These are phyloP conservation scores for Xerocomellus chrysenteron DNA, from an alignment of 768 basidiomycete species.

Conservation along the genomic window DNA sequence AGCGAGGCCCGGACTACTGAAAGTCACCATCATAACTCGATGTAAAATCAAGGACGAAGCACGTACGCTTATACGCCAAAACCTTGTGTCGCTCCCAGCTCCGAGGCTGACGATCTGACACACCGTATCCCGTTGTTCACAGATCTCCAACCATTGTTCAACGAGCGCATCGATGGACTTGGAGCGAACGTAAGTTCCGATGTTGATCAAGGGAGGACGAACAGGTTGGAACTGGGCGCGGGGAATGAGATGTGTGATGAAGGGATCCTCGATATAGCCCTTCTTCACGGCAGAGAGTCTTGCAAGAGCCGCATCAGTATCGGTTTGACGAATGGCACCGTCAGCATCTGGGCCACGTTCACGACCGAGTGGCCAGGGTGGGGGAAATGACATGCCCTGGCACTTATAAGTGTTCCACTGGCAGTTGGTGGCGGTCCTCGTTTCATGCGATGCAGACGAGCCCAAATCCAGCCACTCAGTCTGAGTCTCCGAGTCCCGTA, in stretches of 20 bases:
- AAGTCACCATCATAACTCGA: conserved; percentile 9
- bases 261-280: conserved; percentile 80
- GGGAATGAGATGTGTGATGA: conserved; percentile 63
- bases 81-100: conserved; percentile 93
- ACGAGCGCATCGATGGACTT: conserved; percentile 78
- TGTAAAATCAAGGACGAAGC: background rate
- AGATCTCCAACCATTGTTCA: conserved; percentile 55
- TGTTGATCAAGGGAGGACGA: conserved; percentile 88
- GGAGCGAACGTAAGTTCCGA: conserved; percentile 88
- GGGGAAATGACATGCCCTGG: conserved; percentile 2
- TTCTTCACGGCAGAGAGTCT: conserved; percentile 81
- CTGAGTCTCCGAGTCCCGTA: too few species aligned
- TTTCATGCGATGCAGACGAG: too few species aligned
- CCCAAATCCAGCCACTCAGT: too few species aligned
- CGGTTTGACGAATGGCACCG: conserved; percentile 69
- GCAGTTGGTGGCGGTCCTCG: too few species aligned
- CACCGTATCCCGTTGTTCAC: conserved; percentile 40
- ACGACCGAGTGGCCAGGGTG: conserved; percentile 9
- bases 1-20: conserved; percentile 56
- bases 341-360: conserved; percentile 46
- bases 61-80: conserved; percentile 85
- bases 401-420: background rate
- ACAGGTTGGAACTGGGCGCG: conserved; percentile 57
- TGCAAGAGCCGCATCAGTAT: conserved; percentile 81
- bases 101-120: conserved; percentile 94